These are phyloP conservation scores for Perilla frutescens DNA, from an alignment of 257 asterid species.

Conservation along the genomic window DNA sequence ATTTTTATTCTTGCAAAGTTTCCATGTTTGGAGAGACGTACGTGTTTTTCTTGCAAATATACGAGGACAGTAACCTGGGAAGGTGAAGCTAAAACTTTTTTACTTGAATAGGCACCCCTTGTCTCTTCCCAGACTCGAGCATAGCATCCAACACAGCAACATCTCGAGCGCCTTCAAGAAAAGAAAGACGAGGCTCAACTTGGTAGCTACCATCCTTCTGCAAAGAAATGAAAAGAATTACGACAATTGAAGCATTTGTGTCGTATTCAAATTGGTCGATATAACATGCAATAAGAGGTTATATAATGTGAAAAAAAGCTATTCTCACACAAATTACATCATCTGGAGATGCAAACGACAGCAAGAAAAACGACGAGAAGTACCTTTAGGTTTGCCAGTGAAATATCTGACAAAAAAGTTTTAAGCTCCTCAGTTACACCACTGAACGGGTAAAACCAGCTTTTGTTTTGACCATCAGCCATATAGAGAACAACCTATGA, in stretches of 20 bases:
- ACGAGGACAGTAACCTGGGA: conserved; percentile 19
- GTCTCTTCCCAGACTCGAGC: conserved; percentile 82
- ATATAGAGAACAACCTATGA: conserved; percentile 48
- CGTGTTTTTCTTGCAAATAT: conserved; percentile 9
- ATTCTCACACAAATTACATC: background rate
- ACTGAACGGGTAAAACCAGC: conserved; percentile 63
- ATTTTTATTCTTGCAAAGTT: background rate
- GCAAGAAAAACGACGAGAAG: background rate
- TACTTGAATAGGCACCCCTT: conserved; percentile 70
- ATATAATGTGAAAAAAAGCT: background rate
- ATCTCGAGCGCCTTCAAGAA: conserved; percentile 82
- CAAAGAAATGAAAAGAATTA: conserved; percentile 8
- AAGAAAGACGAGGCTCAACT: conserved; percentile 73
- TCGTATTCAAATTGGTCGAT: background rate
- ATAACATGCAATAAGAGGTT: background rate
- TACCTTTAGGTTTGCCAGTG: conserved; percentile 69
- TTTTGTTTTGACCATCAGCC: conserved; percentile 70
- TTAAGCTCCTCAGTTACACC: conserved; percentile 91
- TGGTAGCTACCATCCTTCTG: conserved; percentile 61
- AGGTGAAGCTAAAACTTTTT: conserved; percentile 52
- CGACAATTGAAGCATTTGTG: background rate
- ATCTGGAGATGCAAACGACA: conserved; percentile 4
- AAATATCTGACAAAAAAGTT: conserved; percentile 74
- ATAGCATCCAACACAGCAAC: conserved; percentile 88
- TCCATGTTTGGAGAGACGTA: background rate